These are phyloP conservation scores for Inonotus hispidus DNA, from an alignment of 1,284 basidiomycete species.

Conservation along the genomic window DNA sequence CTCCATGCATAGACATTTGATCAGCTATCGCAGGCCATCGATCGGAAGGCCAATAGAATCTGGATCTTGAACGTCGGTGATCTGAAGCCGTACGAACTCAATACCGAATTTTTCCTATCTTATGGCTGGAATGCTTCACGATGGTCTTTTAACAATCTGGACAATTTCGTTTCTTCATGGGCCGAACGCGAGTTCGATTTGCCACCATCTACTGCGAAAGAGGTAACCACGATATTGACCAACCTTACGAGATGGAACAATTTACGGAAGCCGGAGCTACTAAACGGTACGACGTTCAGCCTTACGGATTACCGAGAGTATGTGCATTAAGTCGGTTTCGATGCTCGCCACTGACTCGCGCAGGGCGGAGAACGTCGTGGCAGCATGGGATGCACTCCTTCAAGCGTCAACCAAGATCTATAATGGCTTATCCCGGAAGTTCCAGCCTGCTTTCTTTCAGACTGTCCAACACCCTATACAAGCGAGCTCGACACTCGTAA, in stretches of 20 bases:
- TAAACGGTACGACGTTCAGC: conserved; percentile 59
- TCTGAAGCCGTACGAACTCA: conserved; percentile 67
- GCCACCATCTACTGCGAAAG: conserved; percentile 31
- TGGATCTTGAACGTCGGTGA: conserved; percentile 68
- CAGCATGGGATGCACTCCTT: conserved; percentile 44
- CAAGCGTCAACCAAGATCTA: conserved; percentile 51
- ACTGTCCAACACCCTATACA: conserved; percentile 60
- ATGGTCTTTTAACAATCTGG: conserved; percentile 48
- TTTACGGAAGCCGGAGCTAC: conserved; percentile 60
- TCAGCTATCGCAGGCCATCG: conserved; percentile 56
- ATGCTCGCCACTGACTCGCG: not conserved
- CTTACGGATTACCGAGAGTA: conserved; percentile 64
- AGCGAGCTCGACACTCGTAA: conserved; percentile 51
- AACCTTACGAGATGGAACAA: conserved; percentile 60
- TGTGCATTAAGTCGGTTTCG: conserved; percentile 20
- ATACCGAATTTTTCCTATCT: conserved; percentile 63
- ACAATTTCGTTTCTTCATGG: conserved; percentile 50
- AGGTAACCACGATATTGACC: conserved; percentile 46
- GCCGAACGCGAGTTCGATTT: conserved; percentile 63
- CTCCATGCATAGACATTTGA: conserved; percentile 42
- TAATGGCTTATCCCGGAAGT: conserved; percentile 39
- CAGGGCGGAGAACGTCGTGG: conserved; percentile 56
- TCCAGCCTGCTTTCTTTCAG: conserved; percentile 61
- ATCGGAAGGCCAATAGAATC: conserved; percentile 47
- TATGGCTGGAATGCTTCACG: conserved; percentile 55